Percentiles rank a stretch among this genome's conserved stretches.
phyloP scores from a whole-genome alignment of 805 yeast genomes.

The Kuraishia hungarica region DNA sequence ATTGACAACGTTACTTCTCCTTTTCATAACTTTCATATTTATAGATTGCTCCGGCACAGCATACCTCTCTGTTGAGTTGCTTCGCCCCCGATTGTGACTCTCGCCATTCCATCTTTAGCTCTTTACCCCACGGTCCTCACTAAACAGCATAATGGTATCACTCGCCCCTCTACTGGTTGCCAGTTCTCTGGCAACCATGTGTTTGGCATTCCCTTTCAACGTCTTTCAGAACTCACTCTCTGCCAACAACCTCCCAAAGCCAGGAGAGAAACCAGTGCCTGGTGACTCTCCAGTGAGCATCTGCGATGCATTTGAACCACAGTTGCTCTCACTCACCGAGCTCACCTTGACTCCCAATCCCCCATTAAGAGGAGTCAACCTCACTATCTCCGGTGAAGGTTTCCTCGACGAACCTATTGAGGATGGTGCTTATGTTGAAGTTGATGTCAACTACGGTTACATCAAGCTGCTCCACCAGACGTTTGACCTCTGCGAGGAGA shows the following conservation, averaged over 20 bases:
- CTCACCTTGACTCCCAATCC: slow-evolving; percentile 77
- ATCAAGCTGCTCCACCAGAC: slow-evolving; percentile 82
- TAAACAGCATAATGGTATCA: neutral
- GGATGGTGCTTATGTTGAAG: slow-evolving; percentile 92
- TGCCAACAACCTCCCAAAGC: neutral
- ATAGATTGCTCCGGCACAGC: too few relatives aligned
- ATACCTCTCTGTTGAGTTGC: neutral
- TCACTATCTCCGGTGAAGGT: slow-evolving; percentile 76
- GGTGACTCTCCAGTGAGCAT: slow-evolving; percentile 81
- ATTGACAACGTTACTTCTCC: too few relatives aligned
- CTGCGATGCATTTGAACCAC: slow-evolving; percentile 62
- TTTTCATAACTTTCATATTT: too few relatives aligned
- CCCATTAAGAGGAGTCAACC: slow-evolving; percentile 75
- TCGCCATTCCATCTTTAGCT: neutral
- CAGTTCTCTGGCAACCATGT: neutral
- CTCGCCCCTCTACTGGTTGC: neutral
- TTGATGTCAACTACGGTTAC: slow-evolving; percentile 88
- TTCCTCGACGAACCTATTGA: slow-evolving; percentile 41
- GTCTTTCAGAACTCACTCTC: neutral
- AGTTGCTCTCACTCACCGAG: slow-evolving; percentile 51
- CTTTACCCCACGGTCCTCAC: neutral
- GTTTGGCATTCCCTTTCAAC: slow-evolving; percentile 2
- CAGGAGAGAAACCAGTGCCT: slow-evolving; percentile 62
- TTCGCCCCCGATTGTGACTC: neutral
- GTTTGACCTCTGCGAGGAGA: slow-evolving; percentile 87